Base-by-base conservation (phyloP, 306 rosid species). In the Vigna mungo region DNA sequence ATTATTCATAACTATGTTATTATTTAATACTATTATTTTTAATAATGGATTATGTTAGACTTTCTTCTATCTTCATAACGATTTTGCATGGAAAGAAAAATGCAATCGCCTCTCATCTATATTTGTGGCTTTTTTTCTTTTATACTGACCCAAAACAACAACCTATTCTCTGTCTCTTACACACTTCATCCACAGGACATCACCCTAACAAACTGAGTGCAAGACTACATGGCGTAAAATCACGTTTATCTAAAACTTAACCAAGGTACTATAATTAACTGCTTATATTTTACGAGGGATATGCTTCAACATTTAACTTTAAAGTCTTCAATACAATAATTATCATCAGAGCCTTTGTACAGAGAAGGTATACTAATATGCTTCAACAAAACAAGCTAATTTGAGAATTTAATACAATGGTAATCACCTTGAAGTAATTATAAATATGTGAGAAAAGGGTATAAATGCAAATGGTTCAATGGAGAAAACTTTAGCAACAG, bases 281-380 rank as follows among this genome's bases (percentile, higher is more conserved):
- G 21, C 52, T 55, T 58, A 15, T 32, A 5, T 25, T 66, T 10
- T 37, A 74, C 18, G 83, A 27, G 32, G 62, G 16, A 20, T 41
- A 9, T 49, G 65, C 12, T 46, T 73, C 30, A 80, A 37, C 53
- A 30, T 16, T 49, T 72, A 27, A 73, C 13, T 73, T 30, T 16
- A 67, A 39, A 3, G 54, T 70, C 70, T 58, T 59, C 32, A 20
- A 37, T 11, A 43, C 39, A 8, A 11, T 48, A 25, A 48, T 59
- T 16, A 47, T 44, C 60, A 60, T 27, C 20, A 17, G 17, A 74
- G 21, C 58, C 67, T 60, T 60, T 44, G 43, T 27, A 47, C 41
- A 34, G 32, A 61, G 30, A 18, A 18, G 59, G 59, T 8, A 49
- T n/a, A 51, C 54, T 49, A 15, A 16, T 49, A 49, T 49, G 54